phyloP scores from a whole-genome alignment of 2,329 filamentous ascomycete genomes.

The Neonectria ditissima region DNA sequence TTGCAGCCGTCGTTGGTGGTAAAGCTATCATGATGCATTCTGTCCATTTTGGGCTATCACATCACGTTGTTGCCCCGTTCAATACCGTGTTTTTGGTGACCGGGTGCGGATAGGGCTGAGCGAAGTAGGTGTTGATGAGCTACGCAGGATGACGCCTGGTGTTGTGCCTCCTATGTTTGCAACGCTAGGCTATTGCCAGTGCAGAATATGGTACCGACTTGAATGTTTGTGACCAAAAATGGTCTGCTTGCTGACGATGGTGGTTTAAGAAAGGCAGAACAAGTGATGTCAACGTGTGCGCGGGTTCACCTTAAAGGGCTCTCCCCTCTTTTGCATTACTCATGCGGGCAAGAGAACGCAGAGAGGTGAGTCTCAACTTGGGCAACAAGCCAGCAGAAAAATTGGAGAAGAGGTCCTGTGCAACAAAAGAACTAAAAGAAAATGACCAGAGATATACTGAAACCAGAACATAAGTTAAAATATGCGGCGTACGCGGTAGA shows the following conservation, averaged over 20 bases:
- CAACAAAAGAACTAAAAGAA: not conserved
- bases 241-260: not conserved
- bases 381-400: not conserved
- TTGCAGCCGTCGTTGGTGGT: constrained; percentile 42
- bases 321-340: not conserved
- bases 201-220: not conserved
- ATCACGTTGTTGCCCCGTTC: not conserved
- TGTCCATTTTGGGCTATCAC: not conserved
- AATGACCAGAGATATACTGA: not conserved
- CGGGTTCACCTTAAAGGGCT: no score
- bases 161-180: not conserved
- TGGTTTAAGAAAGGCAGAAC: not conserved
- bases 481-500: no score
- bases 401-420: not conserved
- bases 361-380: not conserved
- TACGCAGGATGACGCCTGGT: not conserved
- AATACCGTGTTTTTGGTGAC: not conserved
- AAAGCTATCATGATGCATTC: constrained; percentile 36
- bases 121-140: not conserved
- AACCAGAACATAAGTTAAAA: not conserved
- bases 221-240: not conserved
- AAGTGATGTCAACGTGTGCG: no score
- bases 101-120: not conserved
- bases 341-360: not conserved
- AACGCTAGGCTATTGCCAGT: not conserved